Base-by-base conservation (phyloP, 106 monocot genomes). In the Platanthera guangdongensis region DNA sequence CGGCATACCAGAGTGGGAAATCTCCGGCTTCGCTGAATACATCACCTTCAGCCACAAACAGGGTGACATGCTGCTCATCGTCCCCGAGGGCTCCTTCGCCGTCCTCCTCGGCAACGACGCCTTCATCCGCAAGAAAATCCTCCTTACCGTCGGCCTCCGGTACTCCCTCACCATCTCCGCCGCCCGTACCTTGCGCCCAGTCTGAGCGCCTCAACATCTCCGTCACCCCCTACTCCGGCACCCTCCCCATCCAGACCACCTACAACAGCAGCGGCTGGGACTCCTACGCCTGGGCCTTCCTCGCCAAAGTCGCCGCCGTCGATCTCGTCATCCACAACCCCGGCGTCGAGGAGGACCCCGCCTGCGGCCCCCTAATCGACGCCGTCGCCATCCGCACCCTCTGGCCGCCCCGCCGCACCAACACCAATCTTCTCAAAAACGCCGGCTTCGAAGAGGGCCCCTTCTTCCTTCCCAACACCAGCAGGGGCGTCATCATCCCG, bases 241-340 rank as follows among this genome's bases (percentile, higher is more conserved):
- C 85, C 11, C 54, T 90, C 52, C 78, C 90, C 25, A 83, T 90
- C 76, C 90, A 90, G 73, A 90, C 90, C 39, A 87, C 85, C 82
- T 90, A 83, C 64, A 85, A 84, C 76, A 85, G 85, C 81, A 79
- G 65, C 64, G 90, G 90, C 3, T 90, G 90, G 90, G 90, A 87
- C 30, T 85, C 83, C 12, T 90, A 85, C 78, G n/a, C n/a, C n/a
- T n/a, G n/a, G n/a, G n/a, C n/a, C n/a, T n/a, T n/a, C n/a, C n/a
- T n/a, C n/a, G n/a, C n/a, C n/a, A n/a, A n/a, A n/a, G n/a, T n/a
- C n/a, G n/a, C n/a, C n/a, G n/a, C n/a, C n/a, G n/a, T n/a, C n/a
- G n/a, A n/a, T n/a, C n/a, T n/a, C n/a, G n/a, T n/a, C n/a, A n/a
- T n/a, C n/a, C n/a, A n/a, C n/a, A n/a, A n/a, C n/a, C n/a, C n/a